phyloP scores from a whole-genome alignment of 495 filamentous ascomycete genomes.

The Aspergillus nidulans region DNA sequence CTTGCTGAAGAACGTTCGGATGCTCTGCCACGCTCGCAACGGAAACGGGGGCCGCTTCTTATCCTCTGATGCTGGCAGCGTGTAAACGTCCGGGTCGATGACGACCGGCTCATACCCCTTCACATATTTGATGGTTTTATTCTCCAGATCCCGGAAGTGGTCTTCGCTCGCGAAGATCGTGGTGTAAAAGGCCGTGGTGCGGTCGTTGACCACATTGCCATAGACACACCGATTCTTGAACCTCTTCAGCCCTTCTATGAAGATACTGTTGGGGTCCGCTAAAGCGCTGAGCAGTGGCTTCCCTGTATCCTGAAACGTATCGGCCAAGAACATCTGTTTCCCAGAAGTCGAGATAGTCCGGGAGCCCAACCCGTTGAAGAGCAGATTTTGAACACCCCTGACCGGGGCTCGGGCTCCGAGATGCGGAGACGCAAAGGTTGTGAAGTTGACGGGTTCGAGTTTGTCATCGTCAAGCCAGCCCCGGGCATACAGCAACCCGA shows the following conservation, averaged over 20 bases:
- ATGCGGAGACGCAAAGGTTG: slow-evolving; percentile 87
- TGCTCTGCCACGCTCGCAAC: slow-evolving; percentile 22
- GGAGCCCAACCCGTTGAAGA: slow-evolving; percentile 81
- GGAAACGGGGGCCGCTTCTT: slow-evolving; percentile 31
- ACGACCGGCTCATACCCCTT: slow-evolving; percentile 70
- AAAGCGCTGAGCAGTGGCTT: slow-evolving; percentile 75
- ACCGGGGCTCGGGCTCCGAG: slow-evolving; percentile 77
- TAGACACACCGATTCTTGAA: slow-evolving; percentile 76
- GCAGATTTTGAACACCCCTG: slow-evolving; percentile 56
- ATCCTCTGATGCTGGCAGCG: slow-evolving; percentile 39
- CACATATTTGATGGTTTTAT: slow-evolving; percentile 65
- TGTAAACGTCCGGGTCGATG: slow-evolving; percentile 63
- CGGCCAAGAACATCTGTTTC: slow-evolving; percentile 80
- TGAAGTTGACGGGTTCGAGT: slow-evolving; percentile 85
- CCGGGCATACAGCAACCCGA: slow-evolving; percentile 76
- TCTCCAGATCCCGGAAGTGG: slow-evolving; percentile 63
- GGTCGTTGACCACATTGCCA: slow-evolving; percentile 81
- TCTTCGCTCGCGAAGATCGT: slow-evolving; percentile 68
- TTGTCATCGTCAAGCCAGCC: slow-evolving; percentile 72
- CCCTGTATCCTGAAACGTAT: slow-evolving; percentile 76
- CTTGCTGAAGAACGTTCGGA: slow-evolving; percentile 28
- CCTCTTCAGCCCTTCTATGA: slow-evolving; percentile 68
- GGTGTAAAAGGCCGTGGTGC: slow-evolving; percentile 76
- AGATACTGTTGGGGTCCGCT: slow-evolving; percentile 80
- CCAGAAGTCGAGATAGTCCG: slow-evolving; percentile 74